These are phyloP conservation scores for Fragosphaeria purpurea DNA, from an alignment of 2,329 filamentous ascomycete genomes.

Conservation along the genomic window DNA sequence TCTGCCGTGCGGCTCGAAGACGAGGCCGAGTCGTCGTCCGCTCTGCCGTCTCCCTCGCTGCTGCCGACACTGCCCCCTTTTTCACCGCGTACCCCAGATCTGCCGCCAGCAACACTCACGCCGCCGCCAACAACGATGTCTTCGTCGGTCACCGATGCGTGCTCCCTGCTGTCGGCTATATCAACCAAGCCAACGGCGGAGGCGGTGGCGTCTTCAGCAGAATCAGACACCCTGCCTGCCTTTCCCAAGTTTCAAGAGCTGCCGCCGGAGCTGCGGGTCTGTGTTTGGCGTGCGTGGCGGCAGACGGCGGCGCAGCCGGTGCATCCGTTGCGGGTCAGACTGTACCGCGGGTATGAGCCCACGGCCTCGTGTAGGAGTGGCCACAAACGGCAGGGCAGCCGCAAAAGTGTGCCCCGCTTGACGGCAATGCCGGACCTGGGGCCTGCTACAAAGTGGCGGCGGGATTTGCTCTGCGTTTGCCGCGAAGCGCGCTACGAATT, in stretches of 20 bases:
- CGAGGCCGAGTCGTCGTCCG: no score
- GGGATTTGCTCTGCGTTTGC: slow-evolving; percentile 8
- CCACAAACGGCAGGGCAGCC: background rate
- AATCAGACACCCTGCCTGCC: background rate
- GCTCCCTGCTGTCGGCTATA: no score
- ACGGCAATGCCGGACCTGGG: slow-evolving; percentile 12
- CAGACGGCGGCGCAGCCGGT: slow-evolving; percentile 1
- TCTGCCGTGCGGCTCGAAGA: no score
- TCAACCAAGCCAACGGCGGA: no score
- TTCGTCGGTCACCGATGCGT: no score
- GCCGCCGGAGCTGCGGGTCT: slow-evolving; percentile 11
- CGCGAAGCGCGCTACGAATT: slow-evolving; percentile 10
- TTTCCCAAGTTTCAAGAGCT: slow-evolving; percentile 8
- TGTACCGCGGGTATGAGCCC: slow-evolving; percentile 10
- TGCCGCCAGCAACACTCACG: no score
- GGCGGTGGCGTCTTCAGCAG: no score
- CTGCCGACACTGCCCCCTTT: no score
- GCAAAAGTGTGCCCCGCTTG: slow-evolving; percentile 4
- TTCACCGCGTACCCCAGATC: no score
- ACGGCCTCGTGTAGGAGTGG: background rate
- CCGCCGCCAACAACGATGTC: background rate
- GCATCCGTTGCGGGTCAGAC: slow-evolving; percentile 13
- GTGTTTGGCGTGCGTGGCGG: slow-evolving; percentile 8
- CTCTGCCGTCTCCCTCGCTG: no score
- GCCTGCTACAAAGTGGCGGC: slow-evolving; percentile 2